phyloP scores from a whole-genome alignment of 2,329 filamentous ascomycete species.

The Sporothrix sp. region DNA sequence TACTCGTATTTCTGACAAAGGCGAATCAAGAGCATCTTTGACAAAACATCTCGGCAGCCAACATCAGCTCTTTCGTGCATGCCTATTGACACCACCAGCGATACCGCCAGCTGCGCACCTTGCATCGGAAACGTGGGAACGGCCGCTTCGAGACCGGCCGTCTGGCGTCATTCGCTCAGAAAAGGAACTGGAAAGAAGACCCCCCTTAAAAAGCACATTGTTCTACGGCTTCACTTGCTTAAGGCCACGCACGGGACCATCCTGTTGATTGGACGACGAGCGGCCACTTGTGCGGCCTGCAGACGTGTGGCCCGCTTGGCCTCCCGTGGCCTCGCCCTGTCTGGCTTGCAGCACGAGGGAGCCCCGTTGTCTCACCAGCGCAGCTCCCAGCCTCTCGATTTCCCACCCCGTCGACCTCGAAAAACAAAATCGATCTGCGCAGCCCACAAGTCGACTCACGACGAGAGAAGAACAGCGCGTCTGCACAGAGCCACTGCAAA shows the following conservation, averaged over 20 bases:
- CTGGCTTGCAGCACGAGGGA: background rate
- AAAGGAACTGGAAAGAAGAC: too few species aligned
- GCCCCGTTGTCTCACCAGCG: constrained; percentile 10
- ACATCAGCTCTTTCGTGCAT: too few species aligned
- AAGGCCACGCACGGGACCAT: too few species aligned
- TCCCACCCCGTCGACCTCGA: constrained; percentile 14
- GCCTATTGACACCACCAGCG: too few species aligned
- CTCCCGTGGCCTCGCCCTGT: background rate
- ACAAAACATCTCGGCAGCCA: too few species aligned
- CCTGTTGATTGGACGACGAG: constrained; percentile 8
- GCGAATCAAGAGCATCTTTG: too few species aligned
- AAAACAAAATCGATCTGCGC: constrained; percentile 4
- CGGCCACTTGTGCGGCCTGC: constrained; percentile 4
- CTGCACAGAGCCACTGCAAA: too few species aligned
- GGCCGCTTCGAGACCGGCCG: background rate
- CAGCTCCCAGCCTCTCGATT: constrained; percentile 28
- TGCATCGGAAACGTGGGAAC: background rate
- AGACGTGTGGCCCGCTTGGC: constrained; percentile 2
- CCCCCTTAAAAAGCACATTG: too few species aligned
- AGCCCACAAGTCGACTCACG: background rate
- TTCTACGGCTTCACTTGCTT: background rate
- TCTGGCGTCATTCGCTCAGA: background rate
- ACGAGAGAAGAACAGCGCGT: background rate
- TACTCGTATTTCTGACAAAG: too few species aligned
- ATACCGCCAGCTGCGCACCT: too few species aligned